A percentile compares a stretch with the other conserved stretches of the same genome.
phyloP scores from a whole-genome alignment of 139 green algal species.

The Closterium sp. region DNA sequence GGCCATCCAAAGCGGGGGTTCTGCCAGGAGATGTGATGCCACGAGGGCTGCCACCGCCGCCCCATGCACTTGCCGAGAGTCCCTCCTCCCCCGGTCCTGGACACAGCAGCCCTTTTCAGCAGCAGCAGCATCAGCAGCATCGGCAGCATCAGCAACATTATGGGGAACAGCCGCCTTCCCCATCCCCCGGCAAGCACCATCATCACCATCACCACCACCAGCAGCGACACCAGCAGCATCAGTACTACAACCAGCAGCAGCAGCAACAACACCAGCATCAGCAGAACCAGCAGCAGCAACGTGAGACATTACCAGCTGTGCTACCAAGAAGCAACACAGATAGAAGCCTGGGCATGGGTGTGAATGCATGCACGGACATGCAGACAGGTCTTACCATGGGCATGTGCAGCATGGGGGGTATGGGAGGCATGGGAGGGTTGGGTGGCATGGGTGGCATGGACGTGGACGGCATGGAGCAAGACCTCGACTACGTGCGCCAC shows the following conservation, averaged over 20 bases:
- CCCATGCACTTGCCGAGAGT: background rate
- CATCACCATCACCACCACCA: background rate
- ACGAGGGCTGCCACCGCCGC: no score
- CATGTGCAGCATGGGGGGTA: background rate
- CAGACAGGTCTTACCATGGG: background rate
- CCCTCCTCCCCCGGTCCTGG: background rate
- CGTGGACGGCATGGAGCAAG: conserved; percentile 34
- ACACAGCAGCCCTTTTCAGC: background rate
- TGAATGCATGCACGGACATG: background rate
- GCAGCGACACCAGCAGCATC: background rate
- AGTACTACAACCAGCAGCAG: background rate
- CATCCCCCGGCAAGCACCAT: background rate
- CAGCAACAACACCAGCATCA: background rate
- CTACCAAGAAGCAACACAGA: background rate
- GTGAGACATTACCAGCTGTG: background rate
- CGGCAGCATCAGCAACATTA: background rate
- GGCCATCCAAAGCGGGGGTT: background rate
- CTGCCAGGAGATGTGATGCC: background rate
- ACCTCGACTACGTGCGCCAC: conserved; percentile 24
- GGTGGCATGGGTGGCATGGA: background rate
- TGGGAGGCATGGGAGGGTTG: background rate
- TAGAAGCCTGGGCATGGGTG: background rate
- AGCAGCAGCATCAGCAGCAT: background rate
- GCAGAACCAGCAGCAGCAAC: background rate
- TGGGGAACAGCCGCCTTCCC: background rate